Evolutionary conservation across 163 green algal species (phyloP).

Genomic region (Prototheca stagnorum): DNA sequence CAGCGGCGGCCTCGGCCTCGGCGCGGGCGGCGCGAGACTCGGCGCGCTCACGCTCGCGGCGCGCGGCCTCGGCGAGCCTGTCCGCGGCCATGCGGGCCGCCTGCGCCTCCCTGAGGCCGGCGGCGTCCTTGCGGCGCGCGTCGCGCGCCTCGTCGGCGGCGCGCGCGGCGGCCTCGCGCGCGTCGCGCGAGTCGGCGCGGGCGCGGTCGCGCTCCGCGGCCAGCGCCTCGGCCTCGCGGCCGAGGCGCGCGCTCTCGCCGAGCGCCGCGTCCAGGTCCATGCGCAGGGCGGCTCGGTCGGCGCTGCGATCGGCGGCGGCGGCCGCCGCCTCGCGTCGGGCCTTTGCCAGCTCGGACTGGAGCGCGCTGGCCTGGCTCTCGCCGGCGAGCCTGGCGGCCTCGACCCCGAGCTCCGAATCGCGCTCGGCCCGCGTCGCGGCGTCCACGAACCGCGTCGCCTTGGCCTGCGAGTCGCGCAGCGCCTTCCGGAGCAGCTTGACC

Average conservation of each 20-base stretch:
- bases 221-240: constrained; percentile 1
- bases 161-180: constrained; percentile 1
- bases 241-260: not conserved
- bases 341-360: constrained; percentile 46
- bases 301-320: constrained; percentile 33
- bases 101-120: constrained; percentile 6
- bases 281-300: constrained; percentile 35
- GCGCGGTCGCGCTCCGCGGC: not conserved
- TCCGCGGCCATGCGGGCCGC: not conserved
- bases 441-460: constrained; percentile 39
- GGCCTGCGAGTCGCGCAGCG: constrained; percentile 40
- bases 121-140: constrained; percentile 11
- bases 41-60: not conserved
- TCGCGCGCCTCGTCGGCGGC: constrained; percentile 25
- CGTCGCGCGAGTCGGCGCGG: not conserved
- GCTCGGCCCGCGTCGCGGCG: constrained; percentile 35
- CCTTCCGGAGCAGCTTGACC: constrained; percentile 57
- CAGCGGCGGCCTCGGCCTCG: not conserved
- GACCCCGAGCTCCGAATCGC: constrained; percentile 28
- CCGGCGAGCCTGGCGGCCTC: constrained; percentile 39
- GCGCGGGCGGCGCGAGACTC: too few species aligned
- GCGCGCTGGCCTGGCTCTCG: constrained; percentile 19
- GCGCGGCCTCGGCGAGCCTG: not conserved
- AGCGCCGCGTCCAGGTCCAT: constrained; percentile 12
- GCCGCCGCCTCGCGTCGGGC: constrained; percentile 28